Percentiles rank a stretch among this genome's conserved stretches.
These are phyloP conservation scores for Tetradesmus obliquus DNA, from an alignment of 139 green algal genomes.

Conservation along the genomic window DNA sequence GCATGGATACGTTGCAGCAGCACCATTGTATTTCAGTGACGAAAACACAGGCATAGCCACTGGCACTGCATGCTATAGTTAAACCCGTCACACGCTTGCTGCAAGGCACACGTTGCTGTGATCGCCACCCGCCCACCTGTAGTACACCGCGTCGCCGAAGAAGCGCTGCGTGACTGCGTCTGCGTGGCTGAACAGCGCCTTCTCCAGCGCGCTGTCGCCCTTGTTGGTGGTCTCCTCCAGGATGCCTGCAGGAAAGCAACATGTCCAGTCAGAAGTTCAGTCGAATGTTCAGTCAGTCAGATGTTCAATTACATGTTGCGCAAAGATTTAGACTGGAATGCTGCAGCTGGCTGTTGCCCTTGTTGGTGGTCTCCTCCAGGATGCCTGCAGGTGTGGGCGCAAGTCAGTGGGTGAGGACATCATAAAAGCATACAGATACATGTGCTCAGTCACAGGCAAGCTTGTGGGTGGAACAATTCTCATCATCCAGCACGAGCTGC, in stretches of 20 bases:
- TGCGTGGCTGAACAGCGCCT: slow-evolving; percentile 67
- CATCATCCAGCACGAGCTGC: too few relatives aligned
- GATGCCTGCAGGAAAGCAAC: slow-evolving; percentile 24
- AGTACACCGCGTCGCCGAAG: slow-evolving; percentile 68
- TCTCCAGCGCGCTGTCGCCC: slow-evolving; percentile 60
- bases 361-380: slow-evolving; percentile 46
- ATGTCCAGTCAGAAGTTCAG: neutral
- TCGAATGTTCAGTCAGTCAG: too few relatives aligned
- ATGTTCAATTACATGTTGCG: too few relatives aligned
- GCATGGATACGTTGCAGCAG: too few relatives aligned
- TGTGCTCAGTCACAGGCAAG: too few relatives aligned
- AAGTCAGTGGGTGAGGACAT: neutral
- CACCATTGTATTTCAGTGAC: too few relatives aligned
- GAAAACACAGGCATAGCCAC: neutral
- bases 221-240: slow-evolving; percentile 54
- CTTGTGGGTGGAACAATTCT: too few relatives aligned
- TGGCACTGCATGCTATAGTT: too few relatives aligned
- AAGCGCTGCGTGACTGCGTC: slow-evolving; percentile 61
- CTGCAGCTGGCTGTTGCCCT: too few relatives aligned
- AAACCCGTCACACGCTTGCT: too few relatives aligned
- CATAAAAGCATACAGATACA: neutral
- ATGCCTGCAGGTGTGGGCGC: neutral
- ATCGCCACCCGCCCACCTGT: slow-evolving; percentile 17
- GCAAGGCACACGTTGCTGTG: too few relatives aligned
- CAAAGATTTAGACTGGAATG: too few relatives aligned